Conservation (phyloP, 306 rosid species). For the Trichosanthes cucumerina region DNA sequence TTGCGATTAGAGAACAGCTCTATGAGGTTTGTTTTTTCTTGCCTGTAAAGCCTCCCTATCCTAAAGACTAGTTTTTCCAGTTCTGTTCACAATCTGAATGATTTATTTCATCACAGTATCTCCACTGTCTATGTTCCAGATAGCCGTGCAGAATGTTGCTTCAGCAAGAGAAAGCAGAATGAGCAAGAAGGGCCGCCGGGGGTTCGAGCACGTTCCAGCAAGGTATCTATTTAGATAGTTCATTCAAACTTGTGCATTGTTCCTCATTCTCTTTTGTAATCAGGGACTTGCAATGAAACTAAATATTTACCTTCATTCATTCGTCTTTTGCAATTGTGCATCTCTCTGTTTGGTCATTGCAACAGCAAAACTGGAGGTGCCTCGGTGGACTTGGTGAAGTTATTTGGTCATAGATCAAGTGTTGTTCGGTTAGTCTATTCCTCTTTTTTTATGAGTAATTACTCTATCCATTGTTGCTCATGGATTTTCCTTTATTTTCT, state of each 20-base stretch:
- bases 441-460: constrained; percentile 7
- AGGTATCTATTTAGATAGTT: constrained; percentile 33
- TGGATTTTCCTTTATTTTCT: neutral
- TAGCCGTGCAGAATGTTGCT: constrained; percentile 78
- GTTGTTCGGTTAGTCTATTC: constrained; percentile 62
- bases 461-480: constrained; percentile 14
- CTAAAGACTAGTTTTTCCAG: neutral
- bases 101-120: neutral
- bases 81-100: neutral
- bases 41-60: constrained; percentile 7
- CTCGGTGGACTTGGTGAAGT: constrained; percentile 80
- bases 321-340: neutral
- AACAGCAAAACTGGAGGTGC: constrained; percentile 63
- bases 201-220: constrained; percentile 49
- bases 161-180: constrained; percentile 85
- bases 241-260: neutral
- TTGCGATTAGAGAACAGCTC: constrained; percentile 80
- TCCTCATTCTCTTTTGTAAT: neutral
- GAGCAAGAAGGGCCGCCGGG: constrained; percentile 86
- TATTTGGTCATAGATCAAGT: constrained; percentile 73
- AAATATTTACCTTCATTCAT: neutral
- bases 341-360: neutral
- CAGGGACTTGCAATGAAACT: neutral
- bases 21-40: constrained; percentile 47
- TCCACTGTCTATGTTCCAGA: constrained; percentile 29